Conservation (phyloP, 306 rosid genomes). For the Rosa rugosa region DNA sequence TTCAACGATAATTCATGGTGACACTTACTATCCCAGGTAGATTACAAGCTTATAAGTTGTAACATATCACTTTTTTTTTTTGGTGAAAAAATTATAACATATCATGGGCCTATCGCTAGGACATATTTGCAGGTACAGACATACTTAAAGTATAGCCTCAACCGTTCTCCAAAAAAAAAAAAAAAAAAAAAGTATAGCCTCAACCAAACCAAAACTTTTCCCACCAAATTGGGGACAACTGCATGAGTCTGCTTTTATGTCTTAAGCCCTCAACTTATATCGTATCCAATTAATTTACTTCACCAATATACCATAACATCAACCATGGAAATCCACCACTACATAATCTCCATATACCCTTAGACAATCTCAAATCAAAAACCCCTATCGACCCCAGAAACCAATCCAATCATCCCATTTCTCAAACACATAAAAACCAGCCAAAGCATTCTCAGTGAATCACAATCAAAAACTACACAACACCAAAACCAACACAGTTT, state of each 20-base stretch:
- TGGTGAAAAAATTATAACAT: neutral
- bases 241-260: neutral
- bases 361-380: neutral
- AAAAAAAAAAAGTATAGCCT: neutral
- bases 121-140: neutral
- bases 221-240: neutral
- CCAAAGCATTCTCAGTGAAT: neutral
- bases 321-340: neutral
- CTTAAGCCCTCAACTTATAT: neutral
- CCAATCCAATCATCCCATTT: neutral
- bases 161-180: neutral
- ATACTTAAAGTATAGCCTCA: neutral
- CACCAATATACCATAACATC: neutral
- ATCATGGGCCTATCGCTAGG: neutral
- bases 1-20: neutral
- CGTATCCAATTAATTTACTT: neutral
- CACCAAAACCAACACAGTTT: neutral
- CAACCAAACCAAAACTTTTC: neutral
- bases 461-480: neutral
- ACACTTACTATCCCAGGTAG: neutral
- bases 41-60: neutral
- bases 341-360: neutral
- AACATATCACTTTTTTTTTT: too few species aligned
- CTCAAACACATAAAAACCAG: neutral
- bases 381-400: neutral